A percentile compares a stretch with the other conserved stretches of the same genome.
phyloP scores from a whole-genome alignment of 192 early-diverging fungal species.

The Linnemannia elongata region DNA sequence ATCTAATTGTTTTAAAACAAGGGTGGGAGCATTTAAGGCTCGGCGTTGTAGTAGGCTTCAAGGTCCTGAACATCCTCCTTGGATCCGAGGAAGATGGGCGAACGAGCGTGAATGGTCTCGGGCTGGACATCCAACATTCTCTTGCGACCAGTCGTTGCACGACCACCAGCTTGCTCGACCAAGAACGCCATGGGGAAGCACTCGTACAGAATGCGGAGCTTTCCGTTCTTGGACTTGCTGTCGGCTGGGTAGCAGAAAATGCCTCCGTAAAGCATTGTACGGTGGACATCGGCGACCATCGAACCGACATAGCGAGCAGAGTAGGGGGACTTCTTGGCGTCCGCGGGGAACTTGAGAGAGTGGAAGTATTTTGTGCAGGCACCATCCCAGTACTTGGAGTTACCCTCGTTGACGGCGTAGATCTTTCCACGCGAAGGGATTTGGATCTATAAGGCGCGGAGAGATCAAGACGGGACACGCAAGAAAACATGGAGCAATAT shows the following conservation, averaged over 20 bases:
- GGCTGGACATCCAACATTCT: slow-evolving; percentile 91
- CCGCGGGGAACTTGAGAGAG: slow-evolving; percentile 87
- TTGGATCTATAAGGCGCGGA: slow-evolving; percentile 62
- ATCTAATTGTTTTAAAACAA: neutral
- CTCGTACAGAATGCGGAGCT: slow-evolving; percentile 97
- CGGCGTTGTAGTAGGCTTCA: slow-evolving; percentile 74
- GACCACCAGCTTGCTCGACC: slow-evolving; percentile 96
- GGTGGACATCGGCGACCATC: slow-evolving; percentile 99
- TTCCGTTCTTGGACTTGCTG: slow-evolving; percentile 85
- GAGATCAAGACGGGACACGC: neutral
- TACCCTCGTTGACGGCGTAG: slow-evolving; percentile 98
- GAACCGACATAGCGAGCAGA: slow-evolving; percentile 96
- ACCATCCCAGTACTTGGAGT: slow-evolving; percentile 91
- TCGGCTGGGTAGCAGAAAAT: slow-evolving; percentile 91
- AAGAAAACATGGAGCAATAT: neutral
- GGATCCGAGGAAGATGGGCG: slow-evolving; percentile 92
- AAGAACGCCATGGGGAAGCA: slow-evolving; percentile 99
- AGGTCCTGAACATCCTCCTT: slow-evolving; percentile 91
- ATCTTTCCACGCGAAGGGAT: slow-evolving; percentile 90
- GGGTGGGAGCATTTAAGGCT: slow-evolving; percentile 6
- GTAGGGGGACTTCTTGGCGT: slow-evolving; percentile 83
- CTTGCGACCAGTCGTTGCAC: slow-evolving; percentile 85
- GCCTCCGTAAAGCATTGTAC: slow-evolving; percentile 93
- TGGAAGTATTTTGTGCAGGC: slow-evolving; percentile 92
- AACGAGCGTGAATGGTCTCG: slow-evolving; percentile 89